Conservation (phyloP, 1,139 yeast species). For the Geotrichum cucujoidarum region DNA sequence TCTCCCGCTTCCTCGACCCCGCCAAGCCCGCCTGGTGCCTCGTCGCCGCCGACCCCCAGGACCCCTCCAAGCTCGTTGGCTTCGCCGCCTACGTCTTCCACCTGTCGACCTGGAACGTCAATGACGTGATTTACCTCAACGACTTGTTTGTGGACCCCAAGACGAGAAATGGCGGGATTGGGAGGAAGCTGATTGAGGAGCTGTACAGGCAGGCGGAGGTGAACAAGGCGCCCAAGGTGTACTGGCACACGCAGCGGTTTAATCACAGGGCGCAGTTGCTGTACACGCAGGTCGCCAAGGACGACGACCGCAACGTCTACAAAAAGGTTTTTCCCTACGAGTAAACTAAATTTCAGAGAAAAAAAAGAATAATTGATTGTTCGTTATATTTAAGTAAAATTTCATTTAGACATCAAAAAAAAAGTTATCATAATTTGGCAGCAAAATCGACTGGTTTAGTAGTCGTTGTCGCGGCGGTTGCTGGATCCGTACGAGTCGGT, state of each 20-base stretch:
- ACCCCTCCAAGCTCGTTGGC: constrained; percentile 38
- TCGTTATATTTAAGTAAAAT: not conserved
- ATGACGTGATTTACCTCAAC: constrained; percentile 45
- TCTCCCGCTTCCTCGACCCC: constrained; percentile 44
- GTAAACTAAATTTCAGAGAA: not conserved
- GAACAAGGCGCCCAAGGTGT: constrained; percentile 42
- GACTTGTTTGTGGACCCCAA: constrained; percentile 42
- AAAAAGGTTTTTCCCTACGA: constrained; percentile 22
- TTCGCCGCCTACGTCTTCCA: constrained; percentile 49
- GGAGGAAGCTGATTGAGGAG: constrained; percentile 47
- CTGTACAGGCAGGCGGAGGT: constrained; percentile 48
- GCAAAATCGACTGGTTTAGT: too few relatives aligned
- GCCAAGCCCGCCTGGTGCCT: constrained; percentile 44
- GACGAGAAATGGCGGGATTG: constrained; percentile 46
- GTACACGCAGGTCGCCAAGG: constrained; percentile 51
- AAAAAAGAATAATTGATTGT: not conserved
- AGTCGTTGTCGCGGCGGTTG: constrained; percentile 13
- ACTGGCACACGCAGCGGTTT: constrained; percentile 53
- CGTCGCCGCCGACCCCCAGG: constrained; percentile 40
- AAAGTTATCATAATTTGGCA: too few relatives aligned
- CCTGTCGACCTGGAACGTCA: constrained; percentile 46
- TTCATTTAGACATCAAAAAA: too few relatives aligned
- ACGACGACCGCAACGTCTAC: constrained; percentile 35
- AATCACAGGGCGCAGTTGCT: constrained; percentile 57
- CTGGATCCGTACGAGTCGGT: constrained; percentile 28